A percentile compares a stretch with the other conserved stretches of the same genome.
These are phyloP conservation scores for Zasmidium angulare DNA, from an alignment of 2,329 filamentous ascomycete species.

Conservation along the genomic window DNA sequence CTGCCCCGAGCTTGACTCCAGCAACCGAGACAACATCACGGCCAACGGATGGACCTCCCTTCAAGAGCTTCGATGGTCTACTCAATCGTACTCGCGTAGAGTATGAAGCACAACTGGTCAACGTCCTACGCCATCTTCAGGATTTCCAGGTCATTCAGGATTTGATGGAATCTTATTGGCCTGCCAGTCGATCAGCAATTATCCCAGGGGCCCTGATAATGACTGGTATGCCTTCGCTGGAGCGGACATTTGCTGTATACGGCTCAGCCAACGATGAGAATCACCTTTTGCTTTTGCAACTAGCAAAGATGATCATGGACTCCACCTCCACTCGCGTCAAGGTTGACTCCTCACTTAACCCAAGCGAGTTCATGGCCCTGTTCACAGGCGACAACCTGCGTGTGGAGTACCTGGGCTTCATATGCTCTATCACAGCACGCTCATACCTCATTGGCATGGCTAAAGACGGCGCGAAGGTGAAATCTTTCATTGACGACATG, in stretches of 20 bases:
- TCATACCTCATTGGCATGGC: slow-evolving; percentile 9
- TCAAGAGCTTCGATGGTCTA: not conserved
- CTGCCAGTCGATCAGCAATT: not conserved
- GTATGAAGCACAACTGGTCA: not conserved
- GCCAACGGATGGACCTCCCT: too few species aligned
- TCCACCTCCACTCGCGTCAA: not conserved
- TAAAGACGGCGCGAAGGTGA: not conserved
- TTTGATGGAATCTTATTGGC: not conserved
- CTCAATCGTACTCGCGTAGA: not conserved
- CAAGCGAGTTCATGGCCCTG: slow-evolving; percentile 10
- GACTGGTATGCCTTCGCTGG: not conserved
- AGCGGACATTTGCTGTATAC: not conserved
- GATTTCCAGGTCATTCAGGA: not conserved
- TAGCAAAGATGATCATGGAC: not conserved
- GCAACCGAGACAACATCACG: not conserved
- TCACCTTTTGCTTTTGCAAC: not conserved
- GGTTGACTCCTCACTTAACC: not conserved
- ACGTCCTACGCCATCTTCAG: not conserved
- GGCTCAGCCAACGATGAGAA: too few species aligned
- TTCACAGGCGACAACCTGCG: slow-evolving; percentile 20
- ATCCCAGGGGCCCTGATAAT: not conserved
- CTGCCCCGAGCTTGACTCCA: not conserved
- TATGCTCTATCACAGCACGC: slow-evolving; percentile 17
- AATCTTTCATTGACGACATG: slow-evolving; percentile 10
- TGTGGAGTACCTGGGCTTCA: slow-evolving; percentile 19